phyloP scores from a whole-genome alignment of 2,329 filamentous ascomycete genomes.

The Camptophora hylomeconis region DNA sequence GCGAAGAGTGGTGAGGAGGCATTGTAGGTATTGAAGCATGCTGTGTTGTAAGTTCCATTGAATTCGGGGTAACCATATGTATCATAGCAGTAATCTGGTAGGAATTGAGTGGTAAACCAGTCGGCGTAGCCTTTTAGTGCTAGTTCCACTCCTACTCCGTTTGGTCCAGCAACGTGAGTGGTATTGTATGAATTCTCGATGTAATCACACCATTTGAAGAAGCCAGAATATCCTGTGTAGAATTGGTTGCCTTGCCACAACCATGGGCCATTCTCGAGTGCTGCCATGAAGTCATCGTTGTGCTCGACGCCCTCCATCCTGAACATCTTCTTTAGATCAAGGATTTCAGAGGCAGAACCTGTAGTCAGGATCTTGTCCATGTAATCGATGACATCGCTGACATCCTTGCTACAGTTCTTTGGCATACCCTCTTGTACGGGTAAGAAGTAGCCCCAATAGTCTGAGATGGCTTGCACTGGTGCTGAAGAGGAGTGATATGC shows the following conservation, averaged over 20 bases:
- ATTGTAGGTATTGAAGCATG: constrained; percentile 41
- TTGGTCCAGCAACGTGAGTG: constrained; percentile 30
- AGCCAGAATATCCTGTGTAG: constrained; percentile 41
- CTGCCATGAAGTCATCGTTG: constrained; percentile 40
- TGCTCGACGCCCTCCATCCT: constrained; percentile 24
- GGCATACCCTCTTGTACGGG: constrained; percentile 44
- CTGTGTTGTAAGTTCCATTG: constrained; percentile 25
- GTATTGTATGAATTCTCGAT: constrained; percentile 34
- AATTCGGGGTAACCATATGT: too few species aligned
- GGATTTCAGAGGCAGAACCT: constrained; percentile 32
- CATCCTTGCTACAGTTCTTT: constrained; percentile 49
- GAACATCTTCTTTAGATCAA: constrained; percentile 41
- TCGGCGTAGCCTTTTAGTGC: constrained; percentile 36
- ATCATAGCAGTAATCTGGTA: too few species aligned
- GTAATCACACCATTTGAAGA: constrained; percentile 43
- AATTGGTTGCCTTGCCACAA: constrained; percentile 46
- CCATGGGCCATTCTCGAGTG: constrained; percentile 31
- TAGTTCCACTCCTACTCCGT: constrained; percentile 26
- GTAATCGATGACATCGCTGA: constrained; percentile 47
- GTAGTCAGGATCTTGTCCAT: constrained; percentile 45
- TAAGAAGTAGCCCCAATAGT: constrained; percentile 58
- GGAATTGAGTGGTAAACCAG: too few species aligned
- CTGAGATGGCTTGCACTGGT: constrained; percentile 62
- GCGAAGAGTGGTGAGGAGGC: constrained; percentile 29
- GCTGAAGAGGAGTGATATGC: constrained; percentile 70